Base-by-base conservation (phyloP, 2,329 filamentous ascomycete species). In the Fusarium domesticum region DNA sequence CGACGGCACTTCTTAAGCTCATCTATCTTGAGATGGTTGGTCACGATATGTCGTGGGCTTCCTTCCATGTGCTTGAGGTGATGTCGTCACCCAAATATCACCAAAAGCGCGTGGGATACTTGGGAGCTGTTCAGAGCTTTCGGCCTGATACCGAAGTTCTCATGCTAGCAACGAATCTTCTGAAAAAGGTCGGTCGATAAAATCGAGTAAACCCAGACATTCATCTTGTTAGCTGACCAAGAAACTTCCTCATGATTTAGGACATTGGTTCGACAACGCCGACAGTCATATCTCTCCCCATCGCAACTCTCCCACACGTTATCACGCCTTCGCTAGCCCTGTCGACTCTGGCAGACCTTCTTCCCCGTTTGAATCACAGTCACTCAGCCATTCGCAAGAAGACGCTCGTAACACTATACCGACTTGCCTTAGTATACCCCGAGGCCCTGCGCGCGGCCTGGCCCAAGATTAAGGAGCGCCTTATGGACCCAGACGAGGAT, bases 11-110 rank as follows among this genome's bases (percentile, higher is more conserved):
- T 42, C 75, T 98, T 62, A 98, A 98, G 74, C 80, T 98, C 59
- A 85, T 96, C 41, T 98, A 98, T 67, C 81, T 98, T 55, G 93
- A 98, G 67, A 98, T 98, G 93, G 91, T 97, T 58, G 93, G 93
- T 12, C 88, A 97, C 66, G 93, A 97, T 70, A 98, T 98, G 93
- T 96, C 92, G 3, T 98, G 93, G 93, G 93, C 93, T 4, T 91
- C 91, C 11, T 98, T 98, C 71, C 89, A 98, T 66, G 92, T 97
- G 40, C 84, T 98, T 37, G 93, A 98, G 72, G 93, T 98, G 70
- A 98, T 98, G 93, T 95, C 91, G 30, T 95, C 89, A 31, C 77
- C 86, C 37, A 97, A 96, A 66, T 95, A 95, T 67, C 80, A 90
- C 56, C 92, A 96, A 69, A 98, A 98, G 71, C 81, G 92, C 54